phyloP scores from a whole-genome alignment of 78 protist species.

The Chrysochromulina parva region DNA sequence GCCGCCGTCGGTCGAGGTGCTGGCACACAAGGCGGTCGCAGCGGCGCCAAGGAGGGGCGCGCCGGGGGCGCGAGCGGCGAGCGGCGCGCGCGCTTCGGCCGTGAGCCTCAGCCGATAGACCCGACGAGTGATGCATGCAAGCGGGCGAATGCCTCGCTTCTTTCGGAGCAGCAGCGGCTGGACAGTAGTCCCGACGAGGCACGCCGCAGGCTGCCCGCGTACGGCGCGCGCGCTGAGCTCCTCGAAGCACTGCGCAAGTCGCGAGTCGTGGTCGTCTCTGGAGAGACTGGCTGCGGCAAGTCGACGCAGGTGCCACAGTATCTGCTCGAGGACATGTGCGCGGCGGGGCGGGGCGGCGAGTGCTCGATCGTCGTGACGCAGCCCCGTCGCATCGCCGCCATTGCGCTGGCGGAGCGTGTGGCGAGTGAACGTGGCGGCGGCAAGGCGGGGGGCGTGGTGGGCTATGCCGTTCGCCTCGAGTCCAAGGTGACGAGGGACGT shows the following conservation, averaged over 20 bases:
- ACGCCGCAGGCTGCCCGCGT: slow-evolving; percentile 46
- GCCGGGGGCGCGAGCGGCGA: no score
- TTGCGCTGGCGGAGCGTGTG: slow-evolving; percentile 84
- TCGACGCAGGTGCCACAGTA: slow-evolving; percentile 82
- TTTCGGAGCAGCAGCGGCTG: neutral
- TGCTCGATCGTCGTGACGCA: slow-evolving; percentile 51
- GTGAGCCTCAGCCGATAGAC: no score
- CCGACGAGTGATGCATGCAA: no score
- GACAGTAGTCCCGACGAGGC: neutral
- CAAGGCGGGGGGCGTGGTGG: slow-evolving; percentile 40
- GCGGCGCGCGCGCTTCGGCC: no score
- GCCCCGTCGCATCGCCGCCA: slow-evolving; percentile 88
- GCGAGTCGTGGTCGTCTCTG: slow-evolving; percentile 41
- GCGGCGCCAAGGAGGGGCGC: no score
- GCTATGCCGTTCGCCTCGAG: slow-evolving; percentile 78
- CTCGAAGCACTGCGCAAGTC: neutral
- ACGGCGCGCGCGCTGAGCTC: neutral
- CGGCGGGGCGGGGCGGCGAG: neutral
- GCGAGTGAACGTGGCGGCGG: slow-evolving; percentile 70
- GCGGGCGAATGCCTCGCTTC: neutral
- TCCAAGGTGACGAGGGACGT: neutral
- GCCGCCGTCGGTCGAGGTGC: no score
- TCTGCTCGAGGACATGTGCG: slow-evolving; percentile 26
- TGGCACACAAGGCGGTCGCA: no score
- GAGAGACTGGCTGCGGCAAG: slow-evolving; percentile 86